A percentile compares a stretch with the other conserved stretches of the same genome.
These are phyloP conservation scores for Oryza glumipatula DNA, from an alignment of 176 grass and related monocot species.

Conservation along the genomic window DNA sequence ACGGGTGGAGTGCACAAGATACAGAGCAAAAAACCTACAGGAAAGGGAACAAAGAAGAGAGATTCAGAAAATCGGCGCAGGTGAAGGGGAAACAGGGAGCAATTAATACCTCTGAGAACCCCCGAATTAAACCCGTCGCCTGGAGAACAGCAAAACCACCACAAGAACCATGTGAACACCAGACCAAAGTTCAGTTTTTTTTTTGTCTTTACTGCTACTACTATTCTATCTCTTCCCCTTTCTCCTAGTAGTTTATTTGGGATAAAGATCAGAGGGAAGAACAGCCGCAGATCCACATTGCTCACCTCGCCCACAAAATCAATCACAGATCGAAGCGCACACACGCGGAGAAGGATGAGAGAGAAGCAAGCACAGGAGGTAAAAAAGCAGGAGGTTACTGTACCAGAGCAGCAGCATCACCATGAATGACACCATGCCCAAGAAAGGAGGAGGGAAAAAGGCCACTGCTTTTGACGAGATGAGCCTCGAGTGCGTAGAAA, in stretches of 20 bases:
- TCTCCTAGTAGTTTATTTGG: neutral
- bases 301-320: neutral
- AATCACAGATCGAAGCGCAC: constrained; percentile 3
- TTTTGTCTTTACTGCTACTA: constrained; percentile 21
- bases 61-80: constrained; percentile 19
- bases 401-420: constrained; percentile 35
- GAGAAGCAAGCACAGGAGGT: neutral
- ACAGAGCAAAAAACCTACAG: constrained; percentile 34
- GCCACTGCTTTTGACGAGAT: neutral
- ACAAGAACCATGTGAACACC: constrained; percentile 51
- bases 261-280: neutral
- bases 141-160: constrained; percentile 47
- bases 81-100: constrained; percentile 7
- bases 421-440: neutral
- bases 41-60: constrained; percentile 37
- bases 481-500: constrained; percentile 14
- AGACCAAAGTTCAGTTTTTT: constrained; percentile 2
- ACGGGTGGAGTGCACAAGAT: neutral
- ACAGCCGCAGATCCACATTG: constrained; percentile 31
- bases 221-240: neutral
- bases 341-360: neutral
- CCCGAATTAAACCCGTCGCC: constrained; percentile 30
- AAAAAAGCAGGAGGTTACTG: constrained; percentile 30
- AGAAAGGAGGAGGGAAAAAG: constrained; percentile 10
- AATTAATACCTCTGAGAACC: constrained; percentile 61